Conservation (phyloP, 495 filamentous ascomycete genomes). For the Xylaria acuta region DNA sequence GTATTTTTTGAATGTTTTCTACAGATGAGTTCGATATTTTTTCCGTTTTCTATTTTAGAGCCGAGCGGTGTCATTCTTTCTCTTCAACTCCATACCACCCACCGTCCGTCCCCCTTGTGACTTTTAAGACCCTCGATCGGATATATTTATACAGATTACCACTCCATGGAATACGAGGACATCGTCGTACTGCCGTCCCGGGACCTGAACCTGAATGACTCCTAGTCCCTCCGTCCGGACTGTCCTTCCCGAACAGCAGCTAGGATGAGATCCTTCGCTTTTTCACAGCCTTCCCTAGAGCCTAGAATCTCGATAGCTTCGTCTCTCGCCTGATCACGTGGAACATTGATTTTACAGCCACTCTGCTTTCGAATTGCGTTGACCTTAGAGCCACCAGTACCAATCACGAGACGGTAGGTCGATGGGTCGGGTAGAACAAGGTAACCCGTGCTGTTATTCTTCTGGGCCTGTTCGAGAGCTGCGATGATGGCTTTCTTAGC, state of each 20-base stretch:
- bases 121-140: constrained; percentile 2
- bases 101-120: neutral
- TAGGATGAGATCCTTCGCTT: constrained; percentile 87
- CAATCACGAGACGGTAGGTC: constrained; percentile 89
- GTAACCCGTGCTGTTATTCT: constrained; percentile 79
- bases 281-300: constrained; percentile 77
- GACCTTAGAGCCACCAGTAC: constrained; percentile 86
- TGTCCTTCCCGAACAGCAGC: constrained; percentile 70
- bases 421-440: constrained; percentile 87
- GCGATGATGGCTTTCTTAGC: constrained; percentile 74
- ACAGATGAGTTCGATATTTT: constrained; percentile 12
- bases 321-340: constrained; percentile 73
- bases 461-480: constrained; percentile 73
- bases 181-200: neutral
- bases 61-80: constrained; percentile 19
- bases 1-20: constrained; percentile 2
- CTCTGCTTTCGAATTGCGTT: constrained; percentile 91
- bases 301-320: constrained; percentile 92
- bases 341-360: constrained; percentile 89
- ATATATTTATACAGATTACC: constrained; percentile 25
- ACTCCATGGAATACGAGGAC: neutral
- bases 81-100: constrained; percentile 2
- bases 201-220: neutral
- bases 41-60: constrained; percentile 13
- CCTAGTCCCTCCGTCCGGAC: constrained; percentile 38